These are phyloP conservation scores for Mycena albidolilacea DNA, from an alignment of 768 basidiomycete species.

Conservation along the genomic window DNA sequence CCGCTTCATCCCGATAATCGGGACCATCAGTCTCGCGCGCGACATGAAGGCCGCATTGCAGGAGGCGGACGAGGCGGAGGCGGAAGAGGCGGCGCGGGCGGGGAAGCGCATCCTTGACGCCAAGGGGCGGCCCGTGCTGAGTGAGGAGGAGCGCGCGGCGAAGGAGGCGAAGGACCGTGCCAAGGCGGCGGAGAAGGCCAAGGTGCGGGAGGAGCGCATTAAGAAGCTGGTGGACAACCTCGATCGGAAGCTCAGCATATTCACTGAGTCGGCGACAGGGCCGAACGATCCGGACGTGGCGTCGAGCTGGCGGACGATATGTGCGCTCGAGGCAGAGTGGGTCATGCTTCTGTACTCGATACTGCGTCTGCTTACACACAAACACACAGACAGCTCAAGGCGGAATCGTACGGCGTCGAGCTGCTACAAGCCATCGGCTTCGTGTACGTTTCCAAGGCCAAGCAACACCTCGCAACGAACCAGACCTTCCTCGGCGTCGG, in stretches of 20 bases:
- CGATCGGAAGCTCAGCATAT: constrained; percentile 87
- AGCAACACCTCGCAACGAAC: constrained; percentile 84
- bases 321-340: constrained; percentile 85
- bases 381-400: constrained; percentile 76
- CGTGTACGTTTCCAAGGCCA: constrained; percentile 86
- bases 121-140: constrained; percentile 67
- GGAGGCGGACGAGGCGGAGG: constrained; percentile 83
- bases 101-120: constrained; percentile 71
- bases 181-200: constrained; percentile 84
- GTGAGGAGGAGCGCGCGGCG: constrained; percentile 80
- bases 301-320: constrained; percentile 82
- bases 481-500: constrained; percentile 87
- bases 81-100: constrained; percentile 61
- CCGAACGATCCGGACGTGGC: constrained; percentile 80
- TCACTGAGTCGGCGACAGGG: constrained; percentile 85
- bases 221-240: constrained; percentile 84
- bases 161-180: constrained; percentile 82
- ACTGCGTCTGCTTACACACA: constrained; percentile 9
- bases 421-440: constrained; percentile 90
- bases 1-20: constrained; percentile 88
- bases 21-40: constrained; percentile 86
- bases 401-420: constrained; percentile 91
- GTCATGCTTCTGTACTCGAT: constrained; percentile 47
- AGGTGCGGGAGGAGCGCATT: constrained; percentile 82
- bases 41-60: constrained; percentile 96